Conservation (phyloP, 2,329 filamentous ascomycete genomes). For the Penicillium concentricum region DNA sequence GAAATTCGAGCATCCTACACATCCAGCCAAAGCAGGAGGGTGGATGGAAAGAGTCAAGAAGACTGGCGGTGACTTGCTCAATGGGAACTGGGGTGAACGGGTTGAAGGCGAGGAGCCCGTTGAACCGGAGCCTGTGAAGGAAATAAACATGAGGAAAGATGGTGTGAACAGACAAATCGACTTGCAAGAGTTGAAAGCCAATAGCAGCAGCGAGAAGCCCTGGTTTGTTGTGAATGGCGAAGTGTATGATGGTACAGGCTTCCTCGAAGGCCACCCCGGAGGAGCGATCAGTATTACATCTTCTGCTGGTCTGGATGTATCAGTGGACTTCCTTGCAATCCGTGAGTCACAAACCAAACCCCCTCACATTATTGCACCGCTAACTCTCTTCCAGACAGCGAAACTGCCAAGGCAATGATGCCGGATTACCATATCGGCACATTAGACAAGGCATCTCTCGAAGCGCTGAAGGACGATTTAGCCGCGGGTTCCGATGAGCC, state of each 20-base stretch:
- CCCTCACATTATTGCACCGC: conserved; percentile 24
- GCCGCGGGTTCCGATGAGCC: conserved; percentile 45
- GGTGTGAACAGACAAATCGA: conserved; percentile 63
- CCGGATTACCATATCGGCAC: conserved; percentile 78
- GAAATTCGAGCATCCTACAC: conserved; percentile 84
- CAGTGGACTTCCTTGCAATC: conserved; percentile 89
- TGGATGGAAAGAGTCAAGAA: conserved; percentile 96
- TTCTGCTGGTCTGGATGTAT: conserved; percentile 76
- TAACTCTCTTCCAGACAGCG: conserved; percentile 64
- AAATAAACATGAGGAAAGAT: conserved; percentile 76
- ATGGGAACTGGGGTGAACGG: conserved; percentile 82
- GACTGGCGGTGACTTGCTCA: conserved; percentile 72
- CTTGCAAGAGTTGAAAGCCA: conserved; percentile 68
- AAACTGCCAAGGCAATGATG: conserved; percentile 92
- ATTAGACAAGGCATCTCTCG: conserved; percentile 61
- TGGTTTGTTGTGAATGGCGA: conserved; percentile 90
- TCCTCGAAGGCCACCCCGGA: conserved; percentile 79
- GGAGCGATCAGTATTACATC: conserved; percentile 81
- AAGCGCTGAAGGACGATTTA: conserved; percentile 52
- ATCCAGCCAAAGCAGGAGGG: conserved; percentile 74
- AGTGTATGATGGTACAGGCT: conserved; percentile 81
- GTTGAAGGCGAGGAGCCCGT: conserved; percentile 50
- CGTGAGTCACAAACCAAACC: conserved; percentile 57
- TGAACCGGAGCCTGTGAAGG: conserved; percentile 54
- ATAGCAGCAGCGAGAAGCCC: conserved; percentile 63